These are phyloP conservation scores for Arabidopsis suecica DNA, from an alignment of 345 rosid species.

Conservation along the genomic window DNA sequence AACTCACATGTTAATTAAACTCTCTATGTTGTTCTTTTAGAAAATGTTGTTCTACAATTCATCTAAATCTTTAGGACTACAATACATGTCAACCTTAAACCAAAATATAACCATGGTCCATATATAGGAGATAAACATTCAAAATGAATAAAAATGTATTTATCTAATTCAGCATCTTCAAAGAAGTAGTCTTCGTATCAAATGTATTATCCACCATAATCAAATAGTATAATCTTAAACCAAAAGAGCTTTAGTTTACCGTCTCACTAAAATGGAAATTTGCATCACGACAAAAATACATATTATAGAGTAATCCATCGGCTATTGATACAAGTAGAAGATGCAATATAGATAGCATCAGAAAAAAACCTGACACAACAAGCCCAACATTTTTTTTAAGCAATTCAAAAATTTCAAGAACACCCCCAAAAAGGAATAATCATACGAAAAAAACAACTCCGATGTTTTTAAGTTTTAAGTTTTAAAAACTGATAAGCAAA, in stretches of 20 bases:
- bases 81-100: background rate
- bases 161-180: background rate
- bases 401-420: background rate
- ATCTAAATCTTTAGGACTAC: background rate
- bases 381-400: background rate
- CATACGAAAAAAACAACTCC: conserved; percentile 14
- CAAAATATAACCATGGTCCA: background rate
- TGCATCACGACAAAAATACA: conserved; percentile 24
- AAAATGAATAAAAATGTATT: background rate
- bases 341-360: conserved; percentile 33
- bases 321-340: conserved; percentile 26
- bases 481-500: background rate
- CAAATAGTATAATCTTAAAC: background rate
- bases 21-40: no score
- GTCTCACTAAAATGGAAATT: background rate
- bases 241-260: background rate
- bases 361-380: conserved; percentile 25
- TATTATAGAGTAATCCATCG: background rate
- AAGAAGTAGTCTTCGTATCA: background rate
- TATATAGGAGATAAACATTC: background rate
- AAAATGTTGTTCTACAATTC: background rate
- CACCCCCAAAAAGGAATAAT: background rate
- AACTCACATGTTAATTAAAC: background rate
- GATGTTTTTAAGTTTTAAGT: background rate
- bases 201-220: background rate